These are phyloP conservation scores for Phytophthora sojae DNA, from an alignment of 352 stramenopile species.

Conservation along the genomic window DNA sequence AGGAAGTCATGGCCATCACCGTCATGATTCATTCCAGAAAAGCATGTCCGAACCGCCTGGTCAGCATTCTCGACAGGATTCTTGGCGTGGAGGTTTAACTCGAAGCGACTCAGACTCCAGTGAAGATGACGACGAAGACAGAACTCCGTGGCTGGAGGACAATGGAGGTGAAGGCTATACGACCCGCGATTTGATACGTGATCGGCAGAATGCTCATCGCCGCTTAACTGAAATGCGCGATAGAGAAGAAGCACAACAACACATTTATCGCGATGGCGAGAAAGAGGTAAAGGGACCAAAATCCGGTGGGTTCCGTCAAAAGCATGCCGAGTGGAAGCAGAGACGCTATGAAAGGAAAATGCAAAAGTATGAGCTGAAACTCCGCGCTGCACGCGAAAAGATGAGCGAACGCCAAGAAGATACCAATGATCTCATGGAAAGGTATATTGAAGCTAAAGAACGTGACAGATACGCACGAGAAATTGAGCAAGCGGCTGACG, in stretches of 20 bases:
- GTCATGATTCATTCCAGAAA: constrained; percentile 25
- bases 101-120: constrained; percentile 16
- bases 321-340: constrained; percentile 28
- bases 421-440: constrained; percentile 9
- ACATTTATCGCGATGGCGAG: not conserved
- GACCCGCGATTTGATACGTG: constrained; percentile 5
- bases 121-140: constrained; percentile 15
- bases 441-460: constrained; percentile 34
- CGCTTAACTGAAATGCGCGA: constrained; percentile 12
- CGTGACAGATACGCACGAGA: constrained; percentile 39
- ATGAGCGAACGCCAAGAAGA: constrained; percentile 8
- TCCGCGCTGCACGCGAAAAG: constrained; percentile 27
- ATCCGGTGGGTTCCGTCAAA: constrained; percentile 7
- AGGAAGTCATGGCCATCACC: constrained; percentile 1
- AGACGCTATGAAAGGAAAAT: constrained; percentile 28
- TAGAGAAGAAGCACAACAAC: not conserved
- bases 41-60: constrained; percentile 30
- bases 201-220: constrained; percentile 6
- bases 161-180: not conserved
- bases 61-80: constrained; percentile 3
- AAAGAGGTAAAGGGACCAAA: not conserved
- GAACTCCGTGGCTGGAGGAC: not conserved
- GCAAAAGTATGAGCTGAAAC: constrained; percentile 36
- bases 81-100: constrained; percentile 2
- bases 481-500: constrained; percentile 34